A percentile compares a stretch with the other conserved stretches of the same genome.
Evolutionary conservation across 352 stramenopile genomes (phyloP).

Genomic region (Sclerospora graminicola): DNA sequence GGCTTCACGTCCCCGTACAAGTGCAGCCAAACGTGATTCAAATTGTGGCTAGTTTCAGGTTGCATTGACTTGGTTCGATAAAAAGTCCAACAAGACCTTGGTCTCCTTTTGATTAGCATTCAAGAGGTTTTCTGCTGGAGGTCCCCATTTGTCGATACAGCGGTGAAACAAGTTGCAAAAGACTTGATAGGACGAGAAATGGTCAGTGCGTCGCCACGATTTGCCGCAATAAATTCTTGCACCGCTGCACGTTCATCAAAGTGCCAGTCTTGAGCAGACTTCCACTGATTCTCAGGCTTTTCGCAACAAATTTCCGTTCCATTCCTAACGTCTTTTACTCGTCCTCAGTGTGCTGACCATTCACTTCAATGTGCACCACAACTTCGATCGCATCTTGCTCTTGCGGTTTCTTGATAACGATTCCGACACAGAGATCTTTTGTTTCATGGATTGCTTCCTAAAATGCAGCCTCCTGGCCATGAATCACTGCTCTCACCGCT

Average conservation of each 20-base stretch:
- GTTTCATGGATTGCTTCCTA: background rate
- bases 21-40: too few species aligned
- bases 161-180: constrained; percentile 30
- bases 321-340: constrained; percentile 10
- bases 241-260: constrained; percentile 1
- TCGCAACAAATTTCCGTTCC: constrained; percentile 12
- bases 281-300: constrained; percentile 12
- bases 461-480: background rate
- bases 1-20: too few species aligned
- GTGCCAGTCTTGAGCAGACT: background rate
- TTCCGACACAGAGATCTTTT: background rate
- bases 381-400: background rate
- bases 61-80: background rate
- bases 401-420: background rate
- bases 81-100: background rate
- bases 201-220: constrained; percentile 9
- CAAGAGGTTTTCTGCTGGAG: constrained; percentile 17
- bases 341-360: background rate
- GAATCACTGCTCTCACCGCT: background rate
- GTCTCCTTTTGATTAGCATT: background rate
- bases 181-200: constrained; percentile 19
- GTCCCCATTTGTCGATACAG: constrained; percentile 20
- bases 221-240: constrained; percentile 18
- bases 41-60: too few species aligned
- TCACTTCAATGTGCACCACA: background rate